A percentile compares a stretch with the other conserved stretches of the same genome.
Conservation (phyloP, 495 filamentous ascomycete genomes). For the Chaetomium fimeti region DNA sequence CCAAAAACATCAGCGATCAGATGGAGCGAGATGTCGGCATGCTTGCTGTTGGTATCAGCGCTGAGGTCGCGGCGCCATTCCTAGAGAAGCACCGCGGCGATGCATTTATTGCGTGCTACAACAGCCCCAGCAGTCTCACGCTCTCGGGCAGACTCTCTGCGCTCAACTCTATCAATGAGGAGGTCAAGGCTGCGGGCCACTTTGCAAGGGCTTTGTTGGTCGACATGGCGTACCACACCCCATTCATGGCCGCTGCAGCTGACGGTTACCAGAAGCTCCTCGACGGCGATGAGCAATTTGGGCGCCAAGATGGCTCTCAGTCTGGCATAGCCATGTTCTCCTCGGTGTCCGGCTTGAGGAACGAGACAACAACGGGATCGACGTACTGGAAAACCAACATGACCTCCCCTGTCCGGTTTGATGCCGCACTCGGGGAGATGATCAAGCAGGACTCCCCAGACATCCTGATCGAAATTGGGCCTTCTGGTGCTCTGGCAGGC, state of each 20-base stretch:
- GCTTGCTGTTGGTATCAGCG: conserved; percentile 50
- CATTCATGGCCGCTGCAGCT: too few species aligned
- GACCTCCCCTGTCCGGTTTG: neutral
- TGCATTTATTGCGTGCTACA: conserved; percentile 48
- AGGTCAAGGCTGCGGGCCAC: conserved; percentile 24
- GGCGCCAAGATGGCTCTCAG: neutral
- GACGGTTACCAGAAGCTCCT: too few species aligned
- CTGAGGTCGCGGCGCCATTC: conserved; percentile 20
- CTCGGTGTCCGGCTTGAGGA: too few species aligned
- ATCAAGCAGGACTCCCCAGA: too few species aligned
- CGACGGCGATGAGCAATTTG: too few species aligned
- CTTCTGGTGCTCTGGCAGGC: neutral
- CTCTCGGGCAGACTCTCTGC: conserved; percentile 43
- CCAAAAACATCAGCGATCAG: conserved; percentile 24
- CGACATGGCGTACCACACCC: conserved; percentile 45
- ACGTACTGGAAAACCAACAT: too few species aligned
- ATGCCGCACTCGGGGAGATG: neutral
- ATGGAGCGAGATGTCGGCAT: conserved; percentile 43
- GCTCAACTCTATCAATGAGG: conserved; percentile 38
- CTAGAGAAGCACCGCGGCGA: conserved; percentile 11
- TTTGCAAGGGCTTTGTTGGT: conserved; percentile 38
- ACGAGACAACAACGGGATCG: too few species aligned
- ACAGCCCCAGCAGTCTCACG: conserved; percentile 43
- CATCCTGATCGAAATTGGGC: neutral
- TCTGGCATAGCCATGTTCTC: too few species aligned